phyloP scores from a whole-genome alignment of 352 stramenopile species.

The Globisporangium megalacanthum region DNA sequence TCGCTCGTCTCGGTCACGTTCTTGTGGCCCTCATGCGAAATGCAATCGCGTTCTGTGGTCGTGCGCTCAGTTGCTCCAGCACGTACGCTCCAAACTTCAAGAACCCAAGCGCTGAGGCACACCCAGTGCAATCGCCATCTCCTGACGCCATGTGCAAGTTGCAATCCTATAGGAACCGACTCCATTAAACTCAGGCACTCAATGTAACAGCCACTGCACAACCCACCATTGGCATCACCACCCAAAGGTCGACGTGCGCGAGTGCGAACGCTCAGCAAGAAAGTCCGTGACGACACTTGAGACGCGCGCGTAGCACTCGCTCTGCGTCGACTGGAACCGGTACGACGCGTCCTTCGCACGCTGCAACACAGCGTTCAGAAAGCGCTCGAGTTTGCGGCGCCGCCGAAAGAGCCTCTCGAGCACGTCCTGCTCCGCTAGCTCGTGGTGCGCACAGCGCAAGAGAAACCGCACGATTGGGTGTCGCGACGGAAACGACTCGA shows the following conservation, averaged over 20 bases:
- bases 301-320: conserved; percentile 38
- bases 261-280: conserved; percentile 29
- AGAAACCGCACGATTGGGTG: conserved; percentile 17
- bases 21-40: no score
- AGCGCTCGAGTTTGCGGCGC: conserved; percentile 28
- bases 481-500: conserved; percentile 39
- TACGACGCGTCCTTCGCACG: conserved; percentile 50
- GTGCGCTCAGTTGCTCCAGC: no score
- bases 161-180: not conserved
- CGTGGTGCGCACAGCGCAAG: not conserved
- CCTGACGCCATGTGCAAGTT: no score
- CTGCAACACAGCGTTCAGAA: conserved; percentile 39
- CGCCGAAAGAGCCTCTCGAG: conserved; percentile 18
- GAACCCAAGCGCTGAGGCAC: no score
- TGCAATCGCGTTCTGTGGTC: no score
- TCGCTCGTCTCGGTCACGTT: no score
- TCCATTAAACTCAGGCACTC: no score
- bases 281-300: conserved; percentile 53
- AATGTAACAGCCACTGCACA: no score
- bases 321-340: conserved; percentile 31
- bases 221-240: not conserved
- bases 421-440: conserved; percentile 6
- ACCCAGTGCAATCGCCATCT: no score
- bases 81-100: no score
- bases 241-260: conserved; percentile 4